phyloP scores from a whole-genome alignment of 768 basidiomycete species.

The Panus rudis region DNA sequence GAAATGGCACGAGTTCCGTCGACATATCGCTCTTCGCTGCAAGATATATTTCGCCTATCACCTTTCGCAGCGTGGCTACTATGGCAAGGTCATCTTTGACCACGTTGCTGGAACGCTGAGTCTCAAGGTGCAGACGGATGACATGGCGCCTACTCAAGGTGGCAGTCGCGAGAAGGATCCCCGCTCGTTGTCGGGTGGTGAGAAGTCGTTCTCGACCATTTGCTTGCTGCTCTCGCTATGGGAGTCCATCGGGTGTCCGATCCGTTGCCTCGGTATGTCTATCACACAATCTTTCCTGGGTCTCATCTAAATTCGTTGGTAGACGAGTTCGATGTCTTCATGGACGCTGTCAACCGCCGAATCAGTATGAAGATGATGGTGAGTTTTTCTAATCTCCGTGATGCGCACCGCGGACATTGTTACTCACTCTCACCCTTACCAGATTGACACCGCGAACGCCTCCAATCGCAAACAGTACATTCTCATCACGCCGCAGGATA shows the following conservation, averaged over 20 bases:
- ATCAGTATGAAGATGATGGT: constrained; percentile 97
- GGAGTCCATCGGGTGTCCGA: constrained; percentile 91
- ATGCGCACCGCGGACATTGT: constrained; percentile 1
- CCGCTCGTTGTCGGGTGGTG: constrained; percentile 83
- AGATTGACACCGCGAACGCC: constrained; percentile 87
- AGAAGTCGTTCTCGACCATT: constrained; percentile 96
- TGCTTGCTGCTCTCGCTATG: constrained; percentile 91
- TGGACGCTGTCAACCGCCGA: constrained; percentile 88
- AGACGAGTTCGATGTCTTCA: constrained; percentile 99
- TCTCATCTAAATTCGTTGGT: constrained; percentile 4
- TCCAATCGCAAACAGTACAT: constrained; percentile 90
- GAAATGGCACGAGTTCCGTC: constrained; percentile 84
- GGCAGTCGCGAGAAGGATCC: constrained; percentile 69
- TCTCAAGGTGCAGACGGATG: constrained; percentile 78
- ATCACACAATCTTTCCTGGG: background rate
- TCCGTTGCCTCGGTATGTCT: constrained; percentile 77
- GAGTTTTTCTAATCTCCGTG: constrained; percentile 15
- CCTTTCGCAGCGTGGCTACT: constrained; percentile 81
- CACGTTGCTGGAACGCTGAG: constrained; percentile 58
- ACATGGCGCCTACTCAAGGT: constrained; percentile 57
- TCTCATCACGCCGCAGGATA: constrained; percentile 93
- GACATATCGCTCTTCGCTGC: constrained; percentile 84
- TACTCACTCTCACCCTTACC: constrained; percentile 2
- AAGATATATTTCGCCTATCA: constrained; percentile 77
- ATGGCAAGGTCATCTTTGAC: constrained; percentile 83